Evolutionary conservation across 1,139 yeast species (phyloP).

Genomic region (Lodderomyces pseudojiufengensis): DNA sequence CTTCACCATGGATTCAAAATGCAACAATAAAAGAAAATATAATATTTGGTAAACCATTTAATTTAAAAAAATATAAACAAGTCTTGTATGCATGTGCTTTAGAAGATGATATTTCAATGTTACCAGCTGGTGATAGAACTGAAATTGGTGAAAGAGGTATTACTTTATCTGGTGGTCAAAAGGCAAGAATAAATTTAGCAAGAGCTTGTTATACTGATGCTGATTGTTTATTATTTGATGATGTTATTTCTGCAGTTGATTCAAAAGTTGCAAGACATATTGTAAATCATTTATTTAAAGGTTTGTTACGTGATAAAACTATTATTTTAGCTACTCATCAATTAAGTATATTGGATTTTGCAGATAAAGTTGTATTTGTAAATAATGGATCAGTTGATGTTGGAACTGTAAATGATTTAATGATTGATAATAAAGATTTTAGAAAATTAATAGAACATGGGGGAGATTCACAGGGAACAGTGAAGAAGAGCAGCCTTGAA

Average conservation of each 20-base stretch:
- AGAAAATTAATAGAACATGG: slow-evolving; percentile 26
- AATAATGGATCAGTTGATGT: slow-evolving; percentile 34
- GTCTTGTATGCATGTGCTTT: slow-evolving; percentile 39
- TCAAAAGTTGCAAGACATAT: slow-evolving; percentile 40
- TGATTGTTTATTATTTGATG: slow-evolving; percentile 34
- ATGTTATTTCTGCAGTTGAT: slow-evolving; percentile 43
- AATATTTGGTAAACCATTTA: slow-evolving; percentile 33
- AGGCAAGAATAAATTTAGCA: slow-evolving; percentile 41
- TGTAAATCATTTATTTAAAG: slow-evolving; percentile 30
- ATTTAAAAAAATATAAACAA: slow-evolving; percentile 24
- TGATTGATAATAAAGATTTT: slow-evolving; percentile 22
- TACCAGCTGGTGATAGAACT: slow-evolving; percentile 37
- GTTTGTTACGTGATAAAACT: slow-evolving; percentile 27
- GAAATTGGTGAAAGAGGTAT: slow-evolving; percentile 45
- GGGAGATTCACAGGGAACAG: slow-evolving; percentile 14
- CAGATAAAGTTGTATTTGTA: slow-evolving; percentile 31
- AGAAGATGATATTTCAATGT: slow-evolving; percentile 31
- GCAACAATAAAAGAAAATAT: slow-evolving; percentile 43
- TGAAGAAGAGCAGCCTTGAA: neutral
- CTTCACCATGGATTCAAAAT: slow-evolving; percentile 45
- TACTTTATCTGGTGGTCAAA: slow-evolving; percentile 43
- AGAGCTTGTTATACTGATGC: slow-evolving; percentile 38
- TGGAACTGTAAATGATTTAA: slow-evolving; percentile 30
- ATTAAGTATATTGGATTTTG: slow-evolving; percentile 29
- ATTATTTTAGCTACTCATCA: slow-evolving; percentile 39